Evolutionary conservation across 768 basidiomycete genomes (phyloP).

Genomic region (Tulasnella sp.): DNA sequence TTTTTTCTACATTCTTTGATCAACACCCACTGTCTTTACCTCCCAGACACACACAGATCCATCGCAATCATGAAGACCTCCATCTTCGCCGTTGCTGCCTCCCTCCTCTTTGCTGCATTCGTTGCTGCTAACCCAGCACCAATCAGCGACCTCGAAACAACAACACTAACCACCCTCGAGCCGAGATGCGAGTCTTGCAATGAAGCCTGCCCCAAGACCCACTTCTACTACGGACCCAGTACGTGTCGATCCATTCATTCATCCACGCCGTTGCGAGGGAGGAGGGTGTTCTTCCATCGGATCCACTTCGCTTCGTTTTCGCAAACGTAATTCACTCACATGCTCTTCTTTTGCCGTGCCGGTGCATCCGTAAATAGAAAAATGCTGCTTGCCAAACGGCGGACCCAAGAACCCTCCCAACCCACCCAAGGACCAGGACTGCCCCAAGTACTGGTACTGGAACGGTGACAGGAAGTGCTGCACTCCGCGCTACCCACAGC

Average conservation of each 20-base stretch:
- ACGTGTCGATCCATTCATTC: background rate
- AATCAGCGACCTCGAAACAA: background rate
- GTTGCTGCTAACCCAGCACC: background rate
- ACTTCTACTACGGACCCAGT: slow-evolving; percentile 21
- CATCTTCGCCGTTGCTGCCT: slow-evolving; percentile 4
- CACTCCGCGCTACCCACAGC: slow-evolving; percentile 16
- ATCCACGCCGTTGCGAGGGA: too few relatives aligned
- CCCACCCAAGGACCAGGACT: slow-evolving; percentile 13
- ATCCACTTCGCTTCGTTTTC: background rate
- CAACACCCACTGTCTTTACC: background rate
- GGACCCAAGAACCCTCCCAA: background rate
- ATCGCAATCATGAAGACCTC: slow-evolving; percentile 16
- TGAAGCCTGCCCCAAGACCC: background rate
- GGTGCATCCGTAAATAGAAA: background rate
- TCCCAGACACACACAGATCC: too few relatives aligned
- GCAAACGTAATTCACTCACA: background rate
- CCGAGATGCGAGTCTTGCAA: background rate
- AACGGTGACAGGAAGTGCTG: slow-evolving; percentile 14
- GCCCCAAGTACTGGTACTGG: slow-evolving; percentile 29
- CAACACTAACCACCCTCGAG: background rate
- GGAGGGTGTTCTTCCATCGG: background rate
- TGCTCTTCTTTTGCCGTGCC: background rate
- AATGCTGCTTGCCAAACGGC: slow-evolving; percentile 19
- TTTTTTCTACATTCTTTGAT: background rate
- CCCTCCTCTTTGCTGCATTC: slow-evolving; percentile 9